phyloP scores from a whole-genome alignment of 495 filamentous ascomycete genomes.

The Xylaria longipes region DNA sequence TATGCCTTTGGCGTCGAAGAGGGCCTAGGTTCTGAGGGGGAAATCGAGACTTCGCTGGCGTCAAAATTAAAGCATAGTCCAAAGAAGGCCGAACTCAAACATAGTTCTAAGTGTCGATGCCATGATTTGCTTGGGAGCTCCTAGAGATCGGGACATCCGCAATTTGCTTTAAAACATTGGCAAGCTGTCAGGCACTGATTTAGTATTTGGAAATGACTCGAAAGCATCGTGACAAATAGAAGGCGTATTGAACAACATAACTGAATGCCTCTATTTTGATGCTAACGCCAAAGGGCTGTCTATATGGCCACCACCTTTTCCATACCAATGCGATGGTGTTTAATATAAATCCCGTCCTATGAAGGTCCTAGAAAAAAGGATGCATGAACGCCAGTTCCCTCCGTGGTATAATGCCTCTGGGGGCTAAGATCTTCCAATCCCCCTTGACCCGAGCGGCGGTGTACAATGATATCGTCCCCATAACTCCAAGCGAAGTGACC shows the following conservation, averaged over 20 bases:
- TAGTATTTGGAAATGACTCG: neutral
- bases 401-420: conserved; percentile 17
- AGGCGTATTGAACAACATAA: neutral
- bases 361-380: neutral
- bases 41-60: neutral
- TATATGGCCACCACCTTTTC: neutral
- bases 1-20: neutral
- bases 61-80: neutral
- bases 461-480: conserved; percentile 7
- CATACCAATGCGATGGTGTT: conserved; percentile 2
- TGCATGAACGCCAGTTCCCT: neutral
- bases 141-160: neutral
- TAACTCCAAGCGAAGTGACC: conserved; percentile 24
- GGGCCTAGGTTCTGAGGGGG: neutral
- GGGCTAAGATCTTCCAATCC: conserved; percentile 7
- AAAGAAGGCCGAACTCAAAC: neutral
- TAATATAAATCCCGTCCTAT: neutral
- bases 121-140: neutral
- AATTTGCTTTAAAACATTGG: neutral
- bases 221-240: neutral
- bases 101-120: neutral
- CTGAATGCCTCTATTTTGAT: conserved; percentile 14
- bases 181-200: too few species aligned
- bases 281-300: neutral
- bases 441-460: neutral